A percentile compares a stretch with the other conserved stretches of the same genome.
Conservation (phyloP, 768 basidiomycete genomes). For the Suillus cothurnatus region DNA sequence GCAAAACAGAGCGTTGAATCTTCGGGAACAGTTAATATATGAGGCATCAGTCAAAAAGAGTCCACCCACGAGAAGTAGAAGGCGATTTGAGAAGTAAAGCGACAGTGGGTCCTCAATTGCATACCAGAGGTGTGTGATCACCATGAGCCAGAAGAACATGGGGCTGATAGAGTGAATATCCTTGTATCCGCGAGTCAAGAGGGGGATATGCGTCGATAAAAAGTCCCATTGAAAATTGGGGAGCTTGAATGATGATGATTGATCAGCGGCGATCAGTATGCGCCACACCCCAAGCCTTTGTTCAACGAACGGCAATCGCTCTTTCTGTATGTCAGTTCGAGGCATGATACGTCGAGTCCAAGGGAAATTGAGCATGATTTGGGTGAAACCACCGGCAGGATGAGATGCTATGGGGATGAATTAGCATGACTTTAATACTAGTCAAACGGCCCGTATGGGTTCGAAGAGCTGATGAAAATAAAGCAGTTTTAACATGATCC, state of each 20-base stretch:
- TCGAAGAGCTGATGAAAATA: background rate
- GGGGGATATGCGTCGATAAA: background rate
- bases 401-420: background rate
- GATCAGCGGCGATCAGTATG: conserved; percentile 19
- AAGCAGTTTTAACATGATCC: background rate
- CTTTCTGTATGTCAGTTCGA: conserved; percentile 3
- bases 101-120: conserved; percentile 21
- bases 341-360: background rate
- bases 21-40: background rate
- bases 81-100: conserved; percentile 25
- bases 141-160: conserved; percentile 14
- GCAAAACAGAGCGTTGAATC: conserved; percentile 24
- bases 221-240: conserved; percentile 13
- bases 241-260: background rate
- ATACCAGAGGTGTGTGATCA: conserved; percentile 20
- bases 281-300: conserved; percentile 28
- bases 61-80: conserved; percentile 24
- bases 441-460: background rate
- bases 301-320: conserved; percentile 11
- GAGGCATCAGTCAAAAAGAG: background rate
- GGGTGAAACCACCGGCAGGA: background rate
- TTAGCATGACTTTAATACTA: background rate
- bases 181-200: conserved; percentile 19
- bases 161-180: conserved; percentile 29
- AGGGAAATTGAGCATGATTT: background rate